Conservation (phyloP, 352 stramenopile species). For the Phytophthora tentaculata region DNA sequence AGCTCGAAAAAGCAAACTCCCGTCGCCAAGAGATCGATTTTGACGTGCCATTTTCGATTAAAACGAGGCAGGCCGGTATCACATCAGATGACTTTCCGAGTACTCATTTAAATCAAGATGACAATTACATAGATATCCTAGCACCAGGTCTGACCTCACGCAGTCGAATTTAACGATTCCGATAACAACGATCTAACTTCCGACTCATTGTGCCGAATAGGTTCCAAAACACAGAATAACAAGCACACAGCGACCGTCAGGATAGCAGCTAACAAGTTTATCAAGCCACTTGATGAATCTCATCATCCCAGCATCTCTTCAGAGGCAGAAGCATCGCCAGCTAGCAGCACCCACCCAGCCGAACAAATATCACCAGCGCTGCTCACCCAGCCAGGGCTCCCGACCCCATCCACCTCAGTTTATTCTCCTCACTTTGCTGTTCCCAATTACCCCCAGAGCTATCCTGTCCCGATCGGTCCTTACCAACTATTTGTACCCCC, state of each 20-base stretch:
- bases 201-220: slow-evolving; percentile 13
- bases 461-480: slow-evolving; percentile 3
- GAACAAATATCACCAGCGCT: neutral
- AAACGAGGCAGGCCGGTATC: neutral
- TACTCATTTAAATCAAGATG: neutral
- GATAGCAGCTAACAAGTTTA: slow-evolving; percentile 18
- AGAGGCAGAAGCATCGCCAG: neutral
- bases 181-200: slow-evolving; percentile 8
- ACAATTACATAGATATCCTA: neutral
- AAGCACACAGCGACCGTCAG: slow-evolving; percentile 1
- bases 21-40: slow-evolving; percentile 22
- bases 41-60: neutral
- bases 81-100: slow-evolving; percentile 1
- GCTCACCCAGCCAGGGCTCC: neutral
- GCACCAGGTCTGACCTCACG: slow-evolving; percentile 1
- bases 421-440: slow-evolving; percentile 10
- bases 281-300: slow-evolving; percentile 2
- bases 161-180: neutral
- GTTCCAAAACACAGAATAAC: neutral
- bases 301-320: neutral
- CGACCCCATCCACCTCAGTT: neutral
- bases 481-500: slow-evolving; percentile 13
- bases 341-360: slow-evolving; percentile 1
- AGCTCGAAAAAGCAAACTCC: slow-evolving; percentile 39
- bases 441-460: slow-evolving; percentile 9